A percentile compares a stretch with the other conserved stretches of the same genome.
phyloP scores from a whole-genome alignment of 2,329 filamentous ascomycete genomes.

The Fusarium buxicola region DNA sequence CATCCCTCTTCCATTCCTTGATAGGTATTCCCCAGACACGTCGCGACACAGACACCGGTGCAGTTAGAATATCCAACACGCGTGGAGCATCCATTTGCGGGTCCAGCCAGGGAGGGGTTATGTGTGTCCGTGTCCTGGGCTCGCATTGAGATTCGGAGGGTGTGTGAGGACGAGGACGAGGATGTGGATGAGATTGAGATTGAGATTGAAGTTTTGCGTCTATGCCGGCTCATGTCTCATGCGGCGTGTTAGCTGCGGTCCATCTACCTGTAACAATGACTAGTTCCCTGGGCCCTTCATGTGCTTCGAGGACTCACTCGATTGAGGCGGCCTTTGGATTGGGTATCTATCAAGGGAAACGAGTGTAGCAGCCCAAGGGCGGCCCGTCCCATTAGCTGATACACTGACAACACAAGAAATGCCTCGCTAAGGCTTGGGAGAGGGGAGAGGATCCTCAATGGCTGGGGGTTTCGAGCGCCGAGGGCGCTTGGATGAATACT shows the following conservation, averaged over 20 bases:
- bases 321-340: constrained; percentile 14
- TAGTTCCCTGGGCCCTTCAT: background rate
- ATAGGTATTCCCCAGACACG: constrained; percentile 4
- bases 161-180: background rate
- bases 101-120: background rate
- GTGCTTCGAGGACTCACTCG: constrained; percentile 1
- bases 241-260: background rate
- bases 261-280: background rate
- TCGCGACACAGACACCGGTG: background rate
- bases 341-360: constrained; percentile 23
- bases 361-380: constrained; percentile 31
- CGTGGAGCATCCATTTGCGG: constrained; percentile 5
- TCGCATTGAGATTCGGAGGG: constrained; percentile 19
- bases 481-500: constrained; percentile 15
- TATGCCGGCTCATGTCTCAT: constrained; percentile 9
- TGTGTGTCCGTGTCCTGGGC: constrained; percentile 6
- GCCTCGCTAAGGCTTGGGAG: constrained; percentile 10
- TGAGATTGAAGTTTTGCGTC: constrained; percentile 17
- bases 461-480: constrained; percentile 7
- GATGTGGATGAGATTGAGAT: constrained; percentile 6
- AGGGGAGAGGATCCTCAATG: background rate
- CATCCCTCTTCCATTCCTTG: background rate
- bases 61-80: constrained; percentile 9
- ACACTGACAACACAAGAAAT: constrained; percentile 18
- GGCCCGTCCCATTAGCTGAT: constrained; percentile 19